phyloP scores from a whole-genome alignment of 805 yeast genomes.

The Cyberlindnera veronae region DNA sequence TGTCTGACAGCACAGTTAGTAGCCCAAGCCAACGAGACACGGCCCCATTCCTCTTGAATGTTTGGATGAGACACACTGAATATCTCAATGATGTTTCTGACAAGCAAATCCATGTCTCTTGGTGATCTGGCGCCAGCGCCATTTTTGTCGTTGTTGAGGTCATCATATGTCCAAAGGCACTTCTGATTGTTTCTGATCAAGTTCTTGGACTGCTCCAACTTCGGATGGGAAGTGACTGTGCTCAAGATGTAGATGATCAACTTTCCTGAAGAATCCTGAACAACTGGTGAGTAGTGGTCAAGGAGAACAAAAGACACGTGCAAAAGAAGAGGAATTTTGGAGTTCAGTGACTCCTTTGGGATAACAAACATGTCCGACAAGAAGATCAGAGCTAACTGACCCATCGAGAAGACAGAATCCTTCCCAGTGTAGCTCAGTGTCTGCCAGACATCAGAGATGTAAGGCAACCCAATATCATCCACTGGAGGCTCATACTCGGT shows the following conservation, averaged over 20 bases:
- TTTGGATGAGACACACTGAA: slow-evolving; percentile 45
- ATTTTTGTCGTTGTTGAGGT: slow-evolving; percentile 66
- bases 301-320: slow-evolving; percentile 78
- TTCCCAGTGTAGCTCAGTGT: slow-evolving; percentile 52
- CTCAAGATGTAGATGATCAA: slow-evolving; percentile 69
- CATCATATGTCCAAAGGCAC: slow-evolving; percentile 81
- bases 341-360: slow-evolving; percentile 58
- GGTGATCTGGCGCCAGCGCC: slow-evolving; percentile 91
- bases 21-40: slow-evolving; percentile 85
- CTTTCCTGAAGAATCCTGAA: slow-evolving; percentile 81
- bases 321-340: slow-evolving; percentile 64
- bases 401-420: slow-evolving; percentile 78
- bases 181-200: slow-evolving; percentile 49
- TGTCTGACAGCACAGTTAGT: slow-evolving; percentile 97
- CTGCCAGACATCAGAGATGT: slow-evolving; percentile 67
- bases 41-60: slow-evolving; percentile 81
- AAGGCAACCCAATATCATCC: slow-evolving; percentile 51
- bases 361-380: slow-evolving; percentile 74
- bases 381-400: slow-evolving; percentile 83
- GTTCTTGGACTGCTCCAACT: slow-evolving; percentile 54
- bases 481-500: slow-evolving; percentile 30
- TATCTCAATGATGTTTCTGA: slow-evolving; percentile 57
- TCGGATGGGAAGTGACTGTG: slow-evolving; percentile 48
- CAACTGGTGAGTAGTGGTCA: slow-evolving; percentile 82
- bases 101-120: slow-evolving; percentile 72